phyloP scores from a whole-genome alignment of 2,329 filamentous ascomycete species.

The Cladosporium cucumerinum region DNA sequence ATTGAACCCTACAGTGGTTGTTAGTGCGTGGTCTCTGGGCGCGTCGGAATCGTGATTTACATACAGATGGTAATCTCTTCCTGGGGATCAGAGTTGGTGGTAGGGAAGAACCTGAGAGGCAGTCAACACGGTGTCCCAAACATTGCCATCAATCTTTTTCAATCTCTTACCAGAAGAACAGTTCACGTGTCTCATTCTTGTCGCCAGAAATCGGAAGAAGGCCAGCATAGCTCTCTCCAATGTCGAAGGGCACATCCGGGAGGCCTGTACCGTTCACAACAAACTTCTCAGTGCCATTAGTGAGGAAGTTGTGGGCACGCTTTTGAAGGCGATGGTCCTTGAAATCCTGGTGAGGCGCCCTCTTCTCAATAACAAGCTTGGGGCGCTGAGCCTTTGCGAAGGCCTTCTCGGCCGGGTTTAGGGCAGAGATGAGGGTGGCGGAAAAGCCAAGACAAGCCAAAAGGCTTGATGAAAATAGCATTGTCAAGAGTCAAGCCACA shows the following conservation, averaged over 20 bases:
- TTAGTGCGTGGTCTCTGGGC: not conserved
- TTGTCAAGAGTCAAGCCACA: conserved; percentile 10
- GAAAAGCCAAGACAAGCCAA: conserved; percentile 13
- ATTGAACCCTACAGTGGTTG: conserved; percentile 21
- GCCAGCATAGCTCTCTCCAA: conserved; percentile 45
- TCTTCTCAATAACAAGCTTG: conserved; percentile 15
- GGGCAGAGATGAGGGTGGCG: conserved; percentile 3
- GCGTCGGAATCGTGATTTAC: conserved; percentile 28
- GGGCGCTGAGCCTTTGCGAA: conserved; percentile 16
- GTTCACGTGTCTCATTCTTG: conserved; percentile 43
- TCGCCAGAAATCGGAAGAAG: conserved; percentile 53
- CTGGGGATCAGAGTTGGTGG: conserved; percentile 44
- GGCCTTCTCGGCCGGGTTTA: conserved; percentile 14
- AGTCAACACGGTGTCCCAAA: not conserved
- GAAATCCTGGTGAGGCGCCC: conserved; percentile 9
- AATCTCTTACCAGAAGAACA: conserved; percentile 50
- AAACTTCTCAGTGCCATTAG: conserved; percentile 17
- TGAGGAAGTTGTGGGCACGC: conserved; percentile 16
- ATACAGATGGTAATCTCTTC: conserved; percentile 52
- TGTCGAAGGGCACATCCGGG: conserved; percentile 43
- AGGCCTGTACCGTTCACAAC: conserved; percentile 30
- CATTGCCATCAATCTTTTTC: not conserved
- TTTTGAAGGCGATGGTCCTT: conserved; percentile 7
- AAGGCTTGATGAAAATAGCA: conserved; percentile 15
- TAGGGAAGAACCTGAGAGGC: conserved; percentile 46